Evolutionary conservation across 2,329 filamentous ascomycete genomes (phyloP).

Genomic region (Trichoderma lentiforme): DNA sequence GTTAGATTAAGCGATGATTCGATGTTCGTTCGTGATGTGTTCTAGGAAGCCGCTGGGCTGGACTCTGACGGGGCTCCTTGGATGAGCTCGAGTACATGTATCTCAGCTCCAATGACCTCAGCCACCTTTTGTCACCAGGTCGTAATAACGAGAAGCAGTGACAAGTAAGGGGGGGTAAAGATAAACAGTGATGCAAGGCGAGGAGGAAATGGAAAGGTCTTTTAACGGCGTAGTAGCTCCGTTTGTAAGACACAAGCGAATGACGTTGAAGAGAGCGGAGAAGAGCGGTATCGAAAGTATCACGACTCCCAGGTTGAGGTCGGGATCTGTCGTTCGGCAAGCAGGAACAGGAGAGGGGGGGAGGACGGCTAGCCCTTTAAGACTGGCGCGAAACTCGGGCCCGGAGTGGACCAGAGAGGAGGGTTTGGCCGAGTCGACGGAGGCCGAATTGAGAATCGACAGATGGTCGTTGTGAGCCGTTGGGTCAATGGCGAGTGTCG

Average conservation of each 20-base stretch:
- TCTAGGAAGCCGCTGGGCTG: background rate
- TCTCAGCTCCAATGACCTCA: background rate
- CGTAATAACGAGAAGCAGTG: background rate
- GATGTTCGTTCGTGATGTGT: background rate
- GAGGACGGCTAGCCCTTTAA: conserved; percentile 9
- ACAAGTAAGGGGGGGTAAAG: background rate
- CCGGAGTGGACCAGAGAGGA: conserved; percentile 4
- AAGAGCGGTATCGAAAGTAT: background rate
- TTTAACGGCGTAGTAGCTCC: background rate
- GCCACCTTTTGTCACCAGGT: background rate
- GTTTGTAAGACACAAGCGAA: background rate
- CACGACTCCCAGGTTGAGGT: background rate
- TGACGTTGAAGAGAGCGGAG: background rate
- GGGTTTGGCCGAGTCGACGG: background rate
- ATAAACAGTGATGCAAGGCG: background rate
- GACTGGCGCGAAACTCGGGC: conserved; percentile 7
- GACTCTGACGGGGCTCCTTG: background rate
- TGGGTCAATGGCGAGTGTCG: conserved; percentile 14
- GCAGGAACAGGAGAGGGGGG: background rate
- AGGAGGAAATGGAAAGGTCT: background rate
- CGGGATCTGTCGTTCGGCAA: background rate
- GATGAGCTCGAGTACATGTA: background rate
- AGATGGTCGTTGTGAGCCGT: conserved; percentile 7
- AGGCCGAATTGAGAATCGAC: conserved; percentile 10
- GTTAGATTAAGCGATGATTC: conserved; percentile 15